Base-by-base conservation (phyloP, 1,284 basidiomycete genomes). In the Phellinidium pouzarii region DNA sequence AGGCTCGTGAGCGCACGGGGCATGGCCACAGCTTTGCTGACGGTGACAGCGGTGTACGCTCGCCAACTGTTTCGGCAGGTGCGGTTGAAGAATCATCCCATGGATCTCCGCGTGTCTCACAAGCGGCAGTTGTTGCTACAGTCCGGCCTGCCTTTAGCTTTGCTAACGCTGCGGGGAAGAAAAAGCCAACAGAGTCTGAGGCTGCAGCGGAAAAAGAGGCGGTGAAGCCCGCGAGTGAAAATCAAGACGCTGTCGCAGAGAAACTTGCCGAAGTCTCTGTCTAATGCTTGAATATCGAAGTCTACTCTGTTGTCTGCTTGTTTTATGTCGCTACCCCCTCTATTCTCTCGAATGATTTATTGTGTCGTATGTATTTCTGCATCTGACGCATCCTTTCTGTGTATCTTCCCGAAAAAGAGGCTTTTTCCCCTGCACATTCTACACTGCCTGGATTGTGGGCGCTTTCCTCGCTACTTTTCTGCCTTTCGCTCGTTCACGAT, bases 71-170 rank as follows among this genome's bases (percentile, higher is more conserved):
- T 19, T 64, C 68, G 19, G 34, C 60, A 0, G 64, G 69, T 23
- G 56, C 69, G 1, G 62, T 69, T 7, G 71, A 67, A 55, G 36
- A 38, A 40, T n/a, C 52, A 12, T 7, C 44, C 7, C 43, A 48
- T 2, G 41, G 52, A 22, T 51, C 54, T 19, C 53, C 53, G 20
- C 40, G 36, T n/a, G 27, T 41, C 14, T n/a, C 52, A 12, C 57
- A 56, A 19, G 50, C 60, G 12, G n/a, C 52, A 27, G 26, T 69
- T 31, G 67, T 68, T 12, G 68, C 74, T 1, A 77, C 62, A 41
- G 75, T 88, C 11, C 74, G 85, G 45, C 80, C 86, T 0, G 72
- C 73, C 1, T 70, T 88, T 59, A 88, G 85, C 63, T 88, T 88
- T 59, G 86, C 85, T 0, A 82, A 71, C 48, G 83, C 77, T 34